These are phyloP conservation scores for Cryptomeria japonica DNA, from an alignment of 75 land plant species.

Conservation along the genomic window DNA sequence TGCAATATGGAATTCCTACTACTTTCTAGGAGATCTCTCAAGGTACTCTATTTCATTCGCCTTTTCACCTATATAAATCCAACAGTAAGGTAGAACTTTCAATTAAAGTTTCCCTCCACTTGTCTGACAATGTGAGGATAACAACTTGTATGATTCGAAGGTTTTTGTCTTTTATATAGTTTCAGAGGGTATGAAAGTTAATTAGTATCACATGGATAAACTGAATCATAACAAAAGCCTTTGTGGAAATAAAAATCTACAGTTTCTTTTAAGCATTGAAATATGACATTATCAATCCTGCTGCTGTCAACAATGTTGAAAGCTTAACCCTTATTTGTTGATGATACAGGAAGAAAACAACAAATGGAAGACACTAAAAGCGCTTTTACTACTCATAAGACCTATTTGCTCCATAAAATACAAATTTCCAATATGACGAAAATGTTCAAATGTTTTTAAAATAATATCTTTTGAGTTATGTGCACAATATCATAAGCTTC, in stretches of 20 bases:
- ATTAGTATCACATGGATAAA: no score
- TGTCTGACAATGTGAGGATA: no score
- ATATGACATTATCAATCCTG: not conserved
- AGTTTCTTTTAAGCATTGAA: not conserved
- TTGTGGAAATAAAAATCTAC: no score
- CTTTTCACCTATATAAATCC: not conserved
- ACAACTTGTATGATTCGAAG: no score
- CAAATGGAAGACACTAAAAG: conserved; percentile 22
- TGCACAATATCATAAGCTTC: not conserved
- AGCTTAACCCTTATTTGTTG: not conserved
- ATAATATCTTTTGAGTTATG: not conserved
- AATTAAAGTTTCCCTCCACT: no score
- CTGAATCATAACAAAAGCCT: no score
- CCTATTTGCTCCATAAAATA: not conserved
- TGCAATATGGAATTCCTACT: conserved; percentile 53
- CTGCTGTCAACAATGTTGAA: no score
- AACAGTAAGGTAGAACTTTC: no score
- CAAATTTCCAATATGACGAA: not conserved
- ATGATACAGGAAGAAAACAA: conserved; percentile 29
- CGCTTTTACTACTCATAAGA: not conserved
- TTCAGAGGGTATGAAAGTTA: no score
- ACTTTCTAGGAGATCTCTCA: conserved; percentile 46
- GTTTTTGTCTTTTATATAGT: no score
- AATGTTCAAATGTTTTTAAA: not conserved
- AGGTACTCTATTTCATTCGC: conserved; percentile 23